These are phyloP conservation scores for Apodospora peruviana DNA, from an alignment of 495 filamentous ascomycete genomes.

Conservation along the genomic window DNA sequence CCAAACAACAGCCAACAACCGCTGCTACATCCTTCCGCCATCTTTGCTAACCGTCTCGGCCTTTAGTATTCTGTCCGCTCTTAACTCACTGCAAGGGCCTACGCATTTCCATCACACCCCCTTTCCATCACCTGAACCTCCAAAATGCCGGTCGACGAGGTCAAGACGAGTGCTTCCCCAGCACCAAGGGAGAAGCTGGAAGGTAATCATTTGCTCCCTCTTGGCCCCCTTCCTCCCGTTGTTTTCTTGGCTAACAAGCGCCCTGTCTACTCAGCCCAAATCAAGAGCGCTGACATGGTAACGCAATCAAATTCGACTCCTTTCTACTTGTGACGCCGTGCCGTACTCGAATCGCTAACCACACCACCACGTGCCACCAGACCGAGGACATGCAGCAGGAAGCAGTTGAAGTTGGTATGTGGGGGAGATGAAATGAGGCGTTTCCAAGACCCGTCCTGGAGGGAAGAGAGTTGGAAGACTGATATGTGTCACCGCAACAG, in stretches of 20 bases:
- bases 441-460: too few relatives aligned
- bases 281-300: constrained; percentile 99
- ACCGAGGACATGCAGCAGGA: constrained; percentile 96
- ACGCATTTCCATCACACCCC: background rate
- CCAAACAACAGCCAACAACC: background rate
- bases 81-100: constrained; percentile 1
- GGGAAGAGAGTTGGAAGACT: background rate
- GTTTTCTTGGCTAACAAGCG: constrained; percentile 5
- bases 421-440: constrained; percentile 5
- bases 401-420: constrained; percentile 87
- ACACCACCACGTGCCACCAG: constrained; percentile 38
- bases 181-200: constrained; percentile 35
- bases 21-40: background rate
- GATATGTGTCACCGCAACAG: constrained; percentile 36
- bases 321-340: too few relatives aligned
- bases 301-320: constrained; percentile 16
- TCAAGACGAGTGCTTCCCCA: constrained; percentile 21
- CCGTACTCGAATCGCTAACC: constrained; percentile 1
- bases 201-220: constrained; percentile 13
- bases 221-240: background rate
- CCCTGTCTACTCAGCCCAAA: constrained; percentile 56
- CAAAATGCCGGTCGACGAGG: constrained; percentile 25
- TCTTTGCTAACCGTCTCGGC: background rate
- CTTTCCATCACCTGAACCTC: background rate
- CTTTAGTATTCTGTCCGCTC: background rate